Base-by-base conservation (phyloP, 352 stramenopile genomes). In the Globisporangium spinosum region DNA sequence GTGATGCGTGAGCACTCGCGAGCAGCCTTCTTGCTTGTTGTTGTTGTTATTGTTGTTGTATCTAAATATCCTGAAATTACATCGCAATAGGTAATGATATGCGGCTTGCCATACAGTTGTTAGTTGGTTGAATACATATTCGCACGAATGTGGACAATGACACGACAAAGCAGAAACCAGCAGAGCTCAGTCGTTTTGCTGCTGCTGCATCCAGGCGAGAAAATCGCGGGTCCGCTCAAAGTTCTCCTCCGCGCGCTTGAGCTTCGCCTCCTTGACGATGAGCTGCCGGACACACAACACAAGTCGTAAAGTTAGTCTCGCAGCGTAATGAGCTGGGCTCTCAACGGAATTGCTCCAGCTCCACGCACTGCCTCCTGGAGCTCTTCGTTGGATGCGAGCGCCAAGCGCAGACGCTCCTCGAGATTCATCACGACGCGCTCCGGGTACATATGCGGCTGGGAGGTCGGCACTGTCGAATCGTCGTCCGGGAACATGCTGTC, bases 341-440 rank as follows among this genome's bases (percentile, higher is more conserved):
- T 55, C n/a, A 27, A 13, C 25, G 57, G 65, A 54, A 0, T 13
- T 17, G 29, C 29, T 32, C 29, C 29, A 49, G 40, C 5, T 49
- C 40, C 64, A 49, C 76, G 51, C 65, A 84, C 78, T 62, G 79
- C 58, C 15, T 70, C 49, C 69, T 79, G 59, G 15, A 90, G 74
- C 12, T 45, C 63, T 20, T 80, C 53, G 20, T 86, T 89, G n/a
- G 69, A 61, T 25, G 74, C 59, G 47, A 66, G 69, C 9, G 78
- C 70, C 4, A 70, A 68, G 32, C 70, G 73, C 59, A 87, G 38
- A 51, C 78, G 78, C 57, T 83, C 71, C 51, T 87, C 70, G 5
- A 87, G 32, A 12, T 71, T 71, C n/a, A 77, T 17, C 27, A 85
- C 77, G 0, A 85, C 73, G 53, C 75, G 79, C 43, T 81, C 73